Percentiles rank a stretch among this genome's conserved stretches.
These are phyloP conservation scores for Leucogyrophana mollusca DNA, from an alignment of 768 basidiomycete species.

Conservation along the genomic window DNA sequence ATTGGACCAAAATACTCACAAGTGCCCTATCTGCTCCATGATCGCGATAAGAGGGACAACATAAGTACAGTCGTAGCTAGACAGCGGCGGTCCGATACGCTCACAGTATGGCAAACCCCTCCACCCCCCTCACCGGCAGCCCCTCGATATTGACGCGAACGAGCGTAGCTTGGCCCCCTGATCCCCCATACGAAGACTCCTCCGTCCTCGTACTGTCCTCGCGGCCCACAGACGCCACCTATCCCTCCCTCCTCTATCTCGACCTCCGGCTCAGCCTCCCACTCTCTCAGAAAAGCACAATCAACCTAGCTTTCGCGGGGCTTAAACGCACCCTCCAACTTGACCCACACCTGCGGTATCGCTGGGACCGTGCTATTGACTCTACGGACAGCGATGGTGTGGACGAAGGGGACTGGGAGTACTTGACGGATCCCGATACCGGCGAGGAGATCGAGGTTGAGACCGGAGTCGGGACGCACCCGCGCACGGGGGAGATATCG, in stretches of 20 bases:
- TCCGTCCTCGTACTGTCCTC: constrained; percentile 27
- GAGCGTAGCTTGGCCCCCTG: constrained; percentile 22
- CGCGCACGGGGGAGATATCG: constrained; percentile 10
- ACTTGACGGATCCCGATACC: background rate
- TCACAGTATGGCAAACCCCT: no score
- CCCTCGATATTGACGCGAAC: constrained; percentile 19
- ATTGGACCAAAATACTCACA: no score
- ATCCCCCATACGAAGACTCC: constrained; percentile 20
- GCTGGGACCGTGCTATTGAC: constrained; percentile 16
- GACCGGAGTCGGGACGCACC: constrained; percentile 11
- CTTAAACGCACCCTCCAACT: constrained; percentile 7
- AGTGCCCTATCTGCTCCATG: no score
- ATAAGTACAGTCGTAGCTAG: no score
- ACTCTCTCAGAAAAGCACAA: background rate
- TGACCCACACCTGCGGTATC: constrained; percentile 6
- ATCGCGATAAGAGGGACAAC: no score
- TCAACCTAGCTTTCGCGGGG: constrained; percentile 16
- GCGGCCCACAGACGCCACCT: constrained; percentile 14
- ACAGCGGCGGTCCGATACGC: no score
- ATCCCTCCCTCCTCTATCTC: constrained; percentile 10
- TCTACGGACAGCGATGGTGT: background rate
- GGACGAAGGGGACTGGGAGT: no score
- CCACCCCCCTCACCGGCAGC: constrained; percentile 2
- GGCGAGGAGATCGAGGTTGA: constrained; percentile 15
- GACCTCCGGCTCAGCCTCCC: constrained; percentile 16